Base-by-base conservation (phyloP, 371 early-diverging fungal genomes). In the Syncephalastrum racemosum region DNA sequence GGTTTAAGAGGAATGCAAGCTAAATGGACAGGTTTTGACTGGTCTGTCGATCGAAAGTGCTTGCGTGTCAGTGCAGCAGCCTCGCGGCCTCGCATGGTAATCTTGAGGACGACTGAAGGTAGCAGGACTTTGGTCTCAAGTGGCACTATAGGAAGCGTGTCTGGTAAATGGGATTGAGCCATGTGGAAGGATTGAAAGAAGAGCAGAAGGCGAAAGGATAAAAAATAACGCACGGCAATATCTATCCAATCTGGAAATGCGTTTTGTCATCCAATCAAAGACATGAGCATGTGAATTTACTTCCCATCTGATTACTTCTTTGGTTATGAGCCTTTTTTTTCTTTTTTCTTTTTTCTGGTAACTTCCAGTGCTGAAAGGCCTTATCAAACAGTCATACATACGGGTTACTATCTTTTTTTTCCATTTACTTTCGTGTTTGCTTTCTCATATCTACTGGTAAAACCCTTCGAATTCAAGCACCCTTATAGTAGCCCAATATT, bases 61-160 rank as follows among this genome's bases (percentile, higher is more conserved):
- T 64, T 65, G 42, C 66, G 51, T 18, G 63, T 64, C 12, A 79
- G 54, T 1, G 58, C 57, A 20, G 53, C 57, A 10, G 77, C 75
- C 50, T 79, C 73, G 57, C 62, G 70, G 4, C 77, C 71, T 31
- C 57, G 58, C 53, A 81, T 48, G 44, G 60, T 62, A 14, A 81
- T 50, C 25, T 68, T 67, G 14, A 75, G 36, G 2, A 77, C 66
- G 14, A 72, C 67, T n/a, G 74, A 72, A 50, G 82, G 82, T 23
- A 81, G 53, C 22, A 81, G 44, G 0, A 81, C 79, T 46, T 68
- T 73, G 44, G 79, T 71, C 14, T 66, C 70, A 13, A 77, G 56
- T 12, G 76, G 80, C 36, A 77, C 50, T 22, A 74, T 68, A 39
- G 75, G 60, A 8, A 79, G 50, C 23, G 55, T 49, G 43, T 74